A percentile compares a stretch with the other conserved stretches of the same genome.
phyloP scores from a whole-genome alignment of 1,284 basidiomycete genomes.

The Volvariella surrecta region DNA sequence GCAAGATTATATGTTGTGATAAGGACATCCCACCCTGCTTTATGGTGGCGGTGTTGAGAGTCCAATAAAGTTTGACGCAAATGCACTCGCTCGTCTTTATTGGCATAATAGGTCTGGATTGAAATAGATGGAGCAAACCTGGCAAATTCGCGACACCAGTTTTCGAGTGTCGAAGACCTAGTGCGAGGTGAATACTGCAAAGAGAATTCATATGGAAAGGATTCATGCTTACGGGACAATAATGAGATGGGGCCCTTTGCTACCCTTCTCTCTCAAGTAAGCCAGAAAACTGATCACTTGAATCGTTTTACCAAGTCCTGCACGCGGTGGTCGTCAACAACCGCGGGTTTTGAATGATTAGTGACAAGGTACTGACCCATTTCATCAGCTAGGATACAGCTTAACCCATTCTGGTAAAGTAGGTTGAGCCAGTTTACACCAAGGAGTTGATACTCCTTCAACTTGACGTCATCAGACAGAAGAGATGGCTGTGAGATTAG shows the following conservation, averaged over 20 bases:
- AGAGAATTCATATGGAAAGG: constrained; percentile 26
- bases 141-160: constrained; percentile 96
- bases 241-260: constrained; percentile 83
- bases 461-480: constrained; percentile 60
- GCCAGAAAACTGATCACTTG: constrained; percentile 98
- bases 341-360: constrained; percentile 6
- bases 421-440: constrained; percentile 98
- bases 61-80: constrained; percentile 71
- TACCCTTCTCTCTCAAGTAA: constrained; percentile 73
- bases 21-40: constrained; percentile 80
- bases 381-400: constrained; percentile 96
- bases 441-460: constrained; percentile 96
- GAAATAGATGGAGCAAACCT: constrained; percentile 83
- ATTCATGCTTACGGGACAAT: constrained; percentile 94
- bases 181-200: constrained; percentile 17
- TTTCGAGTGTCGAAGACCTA: constrained; percentile 93
- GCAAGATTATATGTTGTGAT: constrained; percentile 97
- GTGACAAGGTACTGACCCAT: constrained; percentile 63
- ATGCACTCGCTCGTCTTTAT: constrained; percentile 79
- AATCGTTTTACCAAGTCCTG: constrained; percentile 95
- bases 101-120: constrained; percentile 92
- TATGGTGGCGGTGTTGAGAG: constrained; percentile 34
- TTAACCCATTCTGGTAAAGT: constrained; percentile 73
- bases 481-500: constrained; percentile 71
- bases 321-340: constrained; percentile 9